Conservation (phyloP, 1,284 basidiomycete species). For the Trichosporon sp. region DNA sequence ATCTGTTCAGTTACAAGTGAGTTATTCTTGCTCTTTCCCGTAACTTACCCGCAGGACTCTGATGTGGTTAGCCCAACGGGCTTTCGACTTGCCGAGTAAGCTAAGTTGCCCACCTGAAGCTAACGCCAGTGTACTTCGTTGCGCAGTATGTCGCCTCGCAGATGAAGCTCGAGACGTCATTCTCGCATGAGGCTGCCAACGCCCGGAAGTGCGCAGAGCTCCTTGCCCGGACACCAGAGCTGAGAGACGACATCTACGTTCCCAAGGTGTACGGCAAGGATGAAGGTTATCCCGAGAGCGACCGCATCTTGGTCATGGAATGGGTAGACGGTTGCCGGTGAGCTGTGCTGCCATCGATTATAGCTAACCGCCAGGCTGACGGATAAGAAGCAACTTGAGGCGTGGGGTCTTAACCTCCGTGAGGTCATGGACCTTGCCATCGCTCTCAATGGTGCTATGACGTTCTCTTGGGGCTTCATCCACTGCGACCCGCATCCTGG, state of each 20-base stretch:
- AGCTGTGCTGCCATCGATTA: conserved; percentile 10
- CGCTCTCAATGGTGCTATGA: conserved; percentile 73
- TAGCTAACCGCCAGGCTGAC: conserved; percentile 55
- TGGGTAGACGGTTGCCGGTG: conserved; percentile 63
- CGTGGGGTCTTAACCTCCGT: conserved; percentile 52
- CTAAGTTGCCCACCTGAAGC: conserved; percentile 4
- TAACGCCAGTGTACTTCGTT: conserved; percentile 39
- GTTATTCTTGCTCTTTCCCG: conserved; percentile 1
- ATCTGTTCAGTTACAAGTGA: conserved; percentile 55
- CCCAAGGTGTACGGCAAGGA: conserved; percentile 69
- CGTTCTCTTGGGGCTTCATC: conserved; percentile 84
- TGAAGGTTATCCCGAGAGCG: conserved; percentile 56
- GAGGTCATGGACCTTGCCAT: conserved; percentile 52
- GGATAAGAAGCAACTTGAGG: conserved; percentile 55
- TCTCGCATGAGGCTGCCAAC: conserved; percentile 59
- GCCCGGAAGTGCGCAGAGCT: conserved; percentile 45
- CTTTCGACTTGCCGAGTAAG: conserved; percentile 49
- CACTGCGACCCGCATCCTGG: conserved; percentile 64
- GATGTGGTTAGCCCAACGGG: conserved; percentile 44
- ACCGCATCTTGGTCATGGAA: conserved; percentile 76
- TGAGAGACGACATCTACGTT: conserved; percentile 68
- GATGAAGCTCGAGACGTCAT: conserved; percentile 74
- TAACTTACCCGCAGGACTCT: conserved; percentile 26
- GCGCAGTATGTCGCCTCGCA: conserved; percentile 74
- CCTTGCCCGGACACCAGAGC: conserved; percentile 54